Conservation (phyloP, 106 monocot species). For the Dioscorea alata region DNA sequence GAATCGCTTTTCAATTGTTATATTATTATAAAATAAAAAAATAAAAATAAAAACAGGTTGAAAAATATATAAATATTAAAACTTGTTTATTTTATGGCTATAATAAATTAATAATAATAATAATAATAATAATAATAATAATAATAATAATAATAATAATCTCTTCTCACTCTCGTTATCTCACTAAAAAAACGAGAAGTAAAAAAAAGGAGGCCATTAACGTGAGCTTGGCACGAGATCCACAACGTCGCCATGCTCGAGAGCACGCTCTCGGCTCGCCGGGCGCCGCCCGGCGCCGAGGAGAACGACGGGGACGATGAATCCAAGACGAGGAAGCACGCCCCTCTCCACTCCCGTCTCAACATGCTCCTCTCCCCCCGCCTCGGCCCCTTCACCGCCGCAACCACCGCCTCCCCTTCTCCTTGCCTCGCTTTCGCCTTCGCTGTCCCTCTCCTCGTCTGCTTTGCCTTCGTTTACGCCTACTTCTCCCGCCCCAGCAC, state of each 20-base stretch:
- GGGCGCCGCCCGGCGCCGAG: slow-evolving; percentile 17
- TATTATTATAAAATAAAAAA: too few species aligned
- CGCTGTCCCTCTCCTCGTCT: slow-evolving; percentile 22
- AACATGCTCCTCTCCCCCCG: not conserved
- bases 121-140: too few species aligned
- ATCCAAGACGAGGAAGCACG: slow-evolving; percentile 56
- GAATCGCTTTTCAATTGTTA: too few species aligned
- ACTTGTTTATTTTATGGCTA: too few species aligned
- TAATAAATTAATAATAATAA: too few species aligned
- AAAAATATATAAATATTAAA: too few species aligned
- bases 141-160: too few species aligned
- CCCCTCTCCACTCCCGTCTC: slow-evolving; percentile 21
- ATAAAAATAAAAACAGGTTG: too few species aligned
- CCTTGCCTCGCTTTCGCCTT: slow-evolving; percentile 15
- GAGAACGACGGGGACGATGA: slow-evolving; percentile 38
- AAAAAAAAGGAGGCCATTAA: too few species aligned
- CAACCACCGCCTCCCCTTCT: not conserved
- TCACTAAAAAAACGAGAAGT: too few species aligned
- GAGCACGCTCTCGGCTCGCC: slow-evolving; percentile 50
- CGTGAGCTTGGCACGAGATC: too few species aligned
- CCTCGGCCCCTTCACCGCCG: slow-evolving; percentile 1
- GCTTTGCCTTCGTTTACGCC: slow-evolving; percentile 4
- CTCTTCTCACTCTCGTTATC: too few species aligned
- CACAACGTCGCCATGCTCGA: slow-evolving; percentile 27
- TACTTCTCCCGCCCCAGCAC: slow-evolving; percentile 21